Base-by-base conservation (phyloP, 768 basidiomycete species). In the Hebeloma cylindrosporum region DNA sequence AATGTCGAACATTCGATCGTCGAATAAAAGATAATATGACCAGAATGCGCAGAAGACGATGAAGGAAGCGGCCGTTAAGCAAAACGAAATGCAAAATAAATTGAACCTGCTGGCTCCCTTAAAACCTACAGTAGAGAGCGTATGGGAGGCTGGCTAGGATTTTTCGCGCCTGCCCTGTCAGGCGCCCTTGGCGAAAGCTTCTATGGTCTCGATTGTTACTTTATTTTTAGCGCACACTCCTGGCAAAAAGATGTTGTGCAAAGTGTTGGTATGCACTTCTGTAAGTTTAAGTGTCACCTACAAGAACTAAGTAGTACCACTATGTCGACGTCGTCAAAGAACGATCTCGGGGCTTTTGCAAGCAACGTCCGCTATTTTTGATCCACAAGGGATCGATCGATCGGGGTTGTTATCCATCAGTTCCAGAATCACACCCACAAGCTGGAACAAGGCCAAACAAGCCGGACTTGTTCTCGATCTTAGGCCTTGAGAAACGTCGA, bases 381-480 rank as follows among this genome's bases (percentile, higher is more conserved):
- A 34, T 22, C 20, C n/a, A 30, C 17, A 21, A 30, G 18, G 26
- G 23, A 35, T 23, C 26, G 21, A 20, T 25, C 25, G 31, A 35
- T 21, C 17, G 32, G n/a, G n/a, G n/a, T n/a, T n/a, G n/a, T n/a
- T 35, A 4, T 33, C 29, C 14, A 34, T 43, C 31, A 25, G 30
- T 16, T 34, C 32, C 35, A 1, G n/a, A 4, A 16, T 25, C 26
- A 20, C 6, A 21, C 31, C 47, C 25, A 29, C 43, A 42, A 42
- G 29, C 28, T 20, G 36, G 27, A 22, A 55, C 53, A 55, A 30
- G 33, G 28, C 54, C 54, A 56, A 56, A 56, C 41, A 52, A 40
- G n/a, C 20, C 34, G 33, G 34, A 48, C 29, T 37, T 40, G 22
- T 33, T 26, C 21, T 33, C n/a, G n/a, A n/a, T n/a, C n/a, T n/a